Percentiles rank a stretch among this genome's conserved stretches.
Conservation (phyloP, 2,329 filamentous ascomycete genomes). For the Alternaria triticimaculans region DNA sequence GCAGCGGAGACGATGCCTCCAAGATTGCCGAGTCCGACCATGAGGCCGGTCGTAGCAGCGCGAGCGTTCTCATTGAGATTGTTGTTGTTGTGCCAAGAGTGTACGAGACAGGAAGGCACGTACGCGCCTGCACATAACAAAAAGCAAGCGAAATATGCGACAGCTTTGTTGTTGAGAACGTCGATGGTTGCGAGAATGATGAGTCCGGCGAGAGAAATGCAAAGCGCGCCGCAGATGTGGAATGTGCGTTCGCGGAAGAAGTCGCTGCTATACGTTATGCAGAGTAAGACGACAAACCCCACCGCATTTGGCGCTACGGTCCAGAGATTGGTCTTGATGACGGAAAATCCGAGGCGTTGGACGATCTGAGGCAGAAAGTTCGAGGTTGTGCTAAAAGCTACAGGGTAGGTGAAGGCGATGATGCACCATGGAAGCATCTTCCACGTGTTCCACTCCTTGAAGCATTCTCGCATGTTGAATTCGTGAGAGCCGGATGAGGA, state of each 20-base stretch:
- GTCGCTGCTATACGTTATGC: constrained; percentile 55
- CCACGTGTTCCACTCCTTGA: constrained; percentile 52
- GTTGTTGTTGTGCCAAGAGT: constrained; percentile 62
- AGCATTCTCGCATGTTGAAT: constrained; percentile 52
- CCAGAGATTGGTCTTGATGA: constrained; percentile 57
- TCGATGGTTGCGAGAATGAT: constrained; percentile 55
- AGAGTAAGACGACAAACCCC: constrained; percentile 56
- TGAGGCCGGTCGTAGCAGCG: constrained; percentile 57
- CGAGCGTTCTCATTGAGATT: constrained; percentile 59
- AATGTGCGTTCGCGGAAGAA: constrained; percentile 55
- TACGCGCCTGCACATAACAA: constrained; percentile 56
- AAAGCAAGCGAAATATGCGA: constrained; percentile 61
- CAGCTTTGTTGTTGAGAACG: constrained; percentile 49
- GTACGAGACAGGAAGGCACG: constrained; percentile 56
- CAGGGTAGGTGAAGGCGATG: constrained; percentile 57
- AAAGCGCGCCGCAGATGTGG: constrained; percentile 53
- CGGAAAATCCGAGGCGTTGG: constrained; percentile 52
- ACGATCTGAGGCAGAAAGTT: constrained; percentile 60
- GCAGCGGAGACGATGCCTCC: constrained; percentile 55
- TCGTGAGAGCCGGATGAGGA: constrained; percentile 48
- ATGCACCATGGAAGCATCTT: constrained; percentile 55
- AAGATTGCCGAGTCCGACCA: constrained; percentile 59
- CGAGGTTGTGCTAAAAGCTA: constrained; percentile 55
- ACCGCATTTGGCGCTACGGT: constrained; percentile 59
- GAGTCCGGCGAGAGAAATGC: constrained; percentile 53